Base-by-base conservation (phyloP, 2,329 filamentous ascomycete species). In the Emergomyces orientalis region DNA sequence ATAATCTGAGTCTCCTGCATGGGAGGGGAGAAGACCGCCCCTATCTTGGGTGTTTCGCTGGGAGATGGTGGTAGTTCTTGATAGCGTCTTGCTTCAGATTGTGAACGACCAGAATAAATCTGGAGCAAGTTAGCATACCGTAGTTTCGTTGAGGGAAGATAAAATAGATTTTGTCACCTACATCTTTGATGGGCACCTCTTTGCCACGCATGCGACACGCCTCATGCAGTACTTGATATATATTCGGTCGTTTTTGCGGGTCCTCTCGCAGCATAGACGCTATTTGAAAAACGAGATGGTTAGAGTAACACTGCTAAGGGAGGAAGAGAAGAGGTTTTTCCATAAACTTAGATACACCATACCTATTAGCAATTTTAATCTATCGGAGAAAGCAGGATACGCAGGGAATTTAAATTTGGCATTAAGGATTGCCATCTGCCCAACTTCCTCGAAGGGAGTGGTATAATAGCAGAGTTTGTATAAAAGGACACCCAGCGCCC, bases 401-500 rank as follows among this genome's bases (percentile, higher is more conserved):
- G 83, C 85, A 6, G 93, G 94, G 70, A 90, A 99, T 71, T 90
- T 92, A 82, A 90, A 97, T 75, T 86, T 95, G 59, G 94, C 94
- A 73, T 97, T 97, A 65, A 99, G 79, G 67, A 99, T 99, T 14
- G 94, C 94, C 80, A 97, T 89, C 78, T 97, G 93, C 32, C 94
- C 94, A 72, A 96, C 91, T 67, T 97, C 93, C 77, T 99, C 94
- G 71, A 99, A 99, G 0, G 94, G 94, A 6, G 94, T 99, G 1
- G 94, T 99, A 77, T 99, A 99, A 77, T 97, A 99, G 80, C 94
- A 99, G 65, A 99, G 82, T 80, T 99, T 99, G 81, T 99, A 99
- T 62, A 99, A 78, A 63, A 99, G 79, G 51, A 99, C 94, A 5
- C 94, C 94, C 65, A 99, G 78, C 0, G 94, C 94, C 94, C 92